A percentile compares a stretch with the other conserved stretches of the same genome.
These are phyloP conservation scores for Ophiocytium majus DNA, from an alignment of 352 stramenopile genomes.

Conservation along the genomic window DNA sequence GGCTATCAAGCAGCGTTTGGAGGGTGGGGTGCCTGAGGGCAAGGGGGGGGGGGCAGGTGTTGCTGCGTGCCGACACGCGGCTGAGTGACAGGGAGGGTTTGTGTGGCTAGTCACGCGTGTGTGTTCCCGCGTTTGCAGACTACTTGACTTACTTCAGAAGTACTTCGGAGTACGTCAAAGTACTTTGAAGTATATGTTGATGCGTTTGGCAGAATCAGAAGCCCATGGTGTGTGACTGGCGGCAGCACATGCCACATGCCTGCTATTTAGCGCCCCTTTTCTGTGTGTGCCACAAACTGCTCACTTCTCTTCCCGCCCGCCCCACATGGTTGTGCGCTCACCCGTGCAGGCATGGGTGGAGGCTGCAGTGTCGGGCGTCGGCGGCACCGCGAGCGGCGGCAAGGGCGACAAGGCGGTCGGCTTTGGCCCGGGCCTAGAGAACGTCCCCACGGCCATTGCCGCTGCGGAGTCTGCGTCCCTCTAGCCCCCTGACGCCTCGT, in stretches of 20 bases:
- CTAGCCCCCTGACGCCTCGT: slow-evolving; percentile 16
- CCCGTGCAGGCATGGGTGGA: slow-evolving; percentile 16
- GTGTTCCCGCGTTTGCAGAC: not conserved
- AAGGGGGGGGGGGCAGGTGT: slow-evolving; percentile 24
- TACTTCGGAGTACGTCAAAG: no score
- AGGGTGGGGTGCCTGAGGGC: not conserved
- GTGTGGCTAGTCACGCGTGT: not conserved
- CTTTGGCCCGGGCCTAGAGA: slow-evolving; percentile 42
- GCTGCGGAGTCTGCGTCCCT: slow-evolving; percentile 5
- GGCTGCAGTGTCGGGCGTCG: not conserved
- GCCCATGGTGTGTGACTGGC: no score
- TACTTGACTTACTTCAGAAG: not conserved
- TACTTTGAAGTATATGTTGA: no score
- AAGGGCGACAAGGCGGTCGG: slow-evolving; percentile 44
- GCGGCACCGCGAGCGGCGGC: slow-evolving; percentile 25
- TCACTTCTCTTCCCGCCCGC: no score
- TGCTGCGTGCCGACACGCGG: not conserved
- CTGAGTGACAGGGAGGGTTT: not conserved
- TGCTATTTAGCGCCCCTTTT: no score
- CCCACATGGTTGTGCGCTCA: no score
- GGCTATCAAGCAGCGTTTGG: not conserved
- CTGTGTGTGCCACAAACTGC: no score
- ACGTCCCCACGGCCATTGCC: slow-evolving; percentile 39
- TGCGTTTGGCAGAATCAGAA: no score
- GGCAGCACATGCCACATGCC: no score